Conservation (phyloP, 495 filamentous ascomycete genomes). For the Lepraria neglecta region DNA sequence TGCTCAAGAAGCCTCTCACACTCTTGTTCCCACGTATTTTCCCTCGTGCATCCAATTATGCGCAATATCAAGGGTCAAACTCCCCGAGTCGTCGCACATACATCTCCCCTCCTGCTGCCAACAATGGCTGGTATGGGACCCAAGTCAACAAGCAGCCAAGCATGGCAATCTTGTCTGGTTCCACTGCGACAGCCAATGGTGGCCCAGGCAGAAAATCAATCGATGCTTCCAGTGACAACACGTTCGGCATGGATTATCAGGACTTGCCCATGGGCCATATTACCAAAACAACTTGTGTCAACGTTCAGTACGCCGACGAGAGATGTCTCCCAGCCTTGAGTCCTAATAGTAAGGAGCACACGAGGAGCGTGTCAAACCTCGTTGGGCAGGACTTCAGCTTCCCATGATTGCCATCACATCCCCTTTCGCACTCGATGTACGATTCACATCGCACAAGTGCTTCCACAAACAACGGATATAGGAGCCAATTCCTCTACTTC, state of each 20-base stretch:
- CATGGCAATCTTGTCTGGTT: background rate
- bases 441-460: too few relatives aligned
- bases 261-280: conserved; percentile 14
- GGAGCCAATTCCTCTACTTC: too few relatives aligned
- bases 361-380: conserved; percentile 9
- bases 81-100: background rate
- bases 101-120: conserved; percentile 1
- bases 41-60: conserved; percentile 17
- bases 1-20: conserved; percentile 32
- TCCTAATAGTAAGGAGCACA: conserved; percentile 9
- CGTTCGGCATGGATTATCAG: conserved; percentile 3
- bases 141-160: conserved; percentile 11
- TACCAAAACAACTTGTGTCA: conserved; percentile 16
- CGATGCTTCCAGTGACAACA: background rate
- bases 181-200: conserved; percentile 1
- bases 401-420: background rate
- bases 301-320: conserved; percentile 12
- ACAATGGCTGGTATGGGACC: conserved; percentile 14
- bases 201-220: background rate
- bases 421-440: too few relatives aligned
- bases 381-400: conserved; percentile 11
- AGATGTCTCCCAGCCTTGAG: background rate
- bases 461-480: too few relatives aligned
- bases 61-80: conserved; percentile 1
- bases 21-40: conserved; percentile 26